phyloP scores from a whole-genome alignment of 2,329 filamentous ascomycete species.

The Paramyrothecium sp. region DNA sequence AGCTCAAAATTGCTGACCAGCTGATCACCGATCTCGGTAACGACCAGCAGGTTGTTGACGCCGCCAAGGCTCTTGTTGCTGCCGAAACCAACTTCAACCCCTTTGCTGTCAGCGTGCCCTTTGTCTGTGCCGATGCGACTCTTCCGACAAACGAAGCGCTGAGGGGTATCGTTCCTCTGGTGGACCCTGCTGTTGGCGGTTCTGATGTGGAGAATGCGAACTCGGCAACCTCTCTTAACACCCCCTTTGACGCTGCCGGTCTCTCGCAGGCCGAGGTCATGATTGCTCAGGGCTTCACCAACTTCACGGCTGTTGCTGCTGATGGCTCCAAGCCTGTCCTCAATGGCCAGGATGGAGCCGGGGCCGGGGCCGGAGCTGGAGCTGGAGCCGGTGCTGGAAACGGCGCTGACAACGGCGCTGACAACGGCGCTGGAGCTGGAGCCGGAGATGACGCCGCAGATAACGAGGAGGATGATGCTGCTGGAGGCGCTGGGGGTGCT shows the following conservation, averaged over 20 bases:
- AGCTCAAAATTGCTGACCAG: slow-evolving; percentile 63
- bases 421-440: not conserved
- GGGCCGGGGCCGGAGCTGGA: slow-evolving; percentile 16
- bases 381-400: not conserved
- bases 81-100: slow-evolving; percentile 76
- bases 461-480: not conserved
- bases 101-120: slow-evolving; percentile 56
- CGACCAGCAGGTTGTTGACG: slow-evolving; percentile 57
- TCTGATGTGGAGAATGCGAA: slow-evolving; percentile 59
- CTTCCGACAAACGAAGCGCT: slow-evolving; percentile 61
- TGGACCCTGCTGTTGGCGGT: slow-evolving; percentile 62
- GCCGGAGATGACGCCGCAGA: not conserved
- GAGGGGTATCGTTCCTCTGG: slow-evolving; percentile 64
- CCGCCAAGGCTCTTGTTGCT: slow-evolving; percentile 61
- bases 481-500: not conserved
- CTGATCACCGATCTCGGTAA: slow-evolving; percentile 61
- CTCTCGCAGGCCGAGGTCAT: slow-evolving; percentile 65
- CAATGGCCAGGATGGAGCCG: slow-evolving; percentile 32
- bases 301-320: slow-evolving; percentile 47
- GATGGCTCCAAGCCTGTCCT: slow-evolving; percentile 28
- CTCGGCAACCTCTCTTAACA: slow-evolving; percentile 47
- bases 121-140: slow-evolving; percentile 61
- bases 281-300: slow-evolving; percentile 59
- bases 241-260: slow-evolving; percentile 58
- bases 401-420: slow-evolving; percentile 1